A percentile compares a stretch with the other conserved stretches of the same genome.
These are phyloP conservation scores for Ceratorhiza oryzae-sativae DNA, from an alignment of 1,284 basidiomycete species.

Conservation along the genomic window DNA sequence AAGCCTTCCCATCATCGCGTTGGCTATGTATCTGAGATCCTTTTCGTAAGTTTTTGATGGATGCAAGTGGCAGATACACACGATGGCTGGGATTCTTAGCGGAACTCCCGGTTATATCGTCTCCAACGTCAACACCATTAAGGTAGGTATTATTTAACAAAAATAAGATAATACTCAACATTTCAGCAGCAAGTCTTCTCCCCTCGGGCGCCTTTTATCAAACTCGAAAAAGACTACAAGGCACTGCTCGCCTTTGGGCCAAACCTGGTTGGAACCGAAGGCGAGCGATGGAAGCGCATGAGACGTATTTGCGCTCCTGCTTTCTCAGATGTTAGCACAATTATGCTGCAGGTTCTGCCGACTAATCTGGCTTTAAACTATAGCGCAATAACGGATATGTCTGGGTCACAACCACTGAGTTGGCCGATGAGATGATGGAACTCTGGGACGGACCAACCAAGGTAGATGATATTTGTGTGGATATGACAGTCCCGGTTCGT, in stretches of 20 bases:
- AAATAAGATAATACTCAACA: not conserved
- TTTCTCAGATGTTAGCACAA: conserved; percentile 36
- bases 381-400: conserved; percentile 12
- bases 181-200: conserved; percentile 10
- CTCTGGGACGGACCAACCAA: not conserved
- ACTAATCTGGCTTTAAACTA: not conserved
- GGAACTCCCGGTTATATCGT: not conserved
- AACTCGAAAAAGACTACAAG: not conserved
- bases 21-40: not conserved
- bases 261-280: conserved; percentile 37
- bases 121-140: not conserved
- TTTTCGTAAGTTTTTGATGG: conserved; percentile 3
- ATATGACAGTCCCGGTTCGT: conserved; percentile 7
- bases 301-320: conserved; percentile 33
- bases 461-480: not conserved
- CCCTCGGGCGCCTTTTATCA: conserved; percentile 1
- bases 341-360: not conserved
- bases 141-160: not conserved
- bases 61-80: conserved; percentile 3
- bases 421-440: not conserved
- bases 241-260: conserved; percentile 31
- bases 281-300: conserved; percentile 36
- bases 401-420: conserved; percentile 3
- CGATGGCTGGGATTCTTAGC: not conserved
- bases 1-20: too few species aligned